These are phyloP conservation scores for Geum urbanum DNA, from an alignment of 306 rosid species.

Conservation along the genomic window DNA sequence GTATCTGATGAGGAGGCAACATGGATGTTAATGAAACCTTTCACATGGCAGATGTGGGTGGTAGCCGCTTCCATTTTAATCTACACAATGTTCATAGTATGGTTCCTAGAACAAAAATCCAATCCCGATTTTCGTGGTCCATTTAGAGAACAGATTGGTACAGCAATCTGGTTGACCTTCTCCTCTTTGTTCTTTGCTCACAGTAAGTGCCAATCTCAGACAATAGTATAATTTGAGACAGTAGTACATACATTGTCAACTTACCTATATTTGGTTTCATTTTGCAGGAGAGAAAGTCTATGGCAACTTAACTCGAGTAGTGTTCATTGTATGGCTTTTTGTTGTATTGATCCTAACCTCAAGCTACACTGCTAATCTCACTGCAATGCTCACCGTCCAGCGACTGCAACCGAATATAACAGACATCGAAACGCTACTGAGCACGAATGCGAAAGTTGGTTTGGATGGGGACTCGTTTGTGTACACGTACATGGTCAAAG, in stretches of 20 bases:
- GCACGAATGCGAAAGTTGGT: constrained; percentile 38
- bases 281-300: constrained; percentile 40
- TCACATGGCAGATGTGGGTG: constrained; percentile 62
- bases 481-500: constrained; percentile 32
- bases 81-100: constrained; percentile 52
- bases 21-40: constrained; percentile 67
- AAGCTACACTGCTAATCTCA: constrained; percentile 65
- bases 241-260: neutral
- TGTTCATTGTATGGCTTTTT: constrained; percentile 43
- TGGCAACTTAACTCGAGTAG: constrained; percentile 44
- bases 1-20: constrained; percentile 30
- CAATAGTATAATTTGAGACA: neutral
- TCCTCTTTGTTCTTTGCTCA: constrained; percentile 74
- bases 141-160: constrained; percentile 46
- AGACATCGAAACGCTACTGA: constrained; percentile 42
- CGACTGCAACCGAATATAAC: constrained; percentile 24
- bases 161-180: constrained; percentile 59
- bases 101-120: constrained; percentile 52
- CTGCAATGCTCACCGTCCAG: constrained; percentile 49
- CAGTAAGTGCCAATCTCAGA: constrained; percentile 37
- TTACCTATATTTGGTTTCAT: neutral
- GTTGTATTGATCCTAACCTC: constrained; percentile 49
- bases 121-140: constrained; percentile 51
- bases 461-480: constrained; percentile 55
- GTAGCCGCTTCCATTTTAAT: constrained; percentile 30